Conservation (phyloP, 1,284 basidiomycete species). For the Gomphus bonarii region DNA sequence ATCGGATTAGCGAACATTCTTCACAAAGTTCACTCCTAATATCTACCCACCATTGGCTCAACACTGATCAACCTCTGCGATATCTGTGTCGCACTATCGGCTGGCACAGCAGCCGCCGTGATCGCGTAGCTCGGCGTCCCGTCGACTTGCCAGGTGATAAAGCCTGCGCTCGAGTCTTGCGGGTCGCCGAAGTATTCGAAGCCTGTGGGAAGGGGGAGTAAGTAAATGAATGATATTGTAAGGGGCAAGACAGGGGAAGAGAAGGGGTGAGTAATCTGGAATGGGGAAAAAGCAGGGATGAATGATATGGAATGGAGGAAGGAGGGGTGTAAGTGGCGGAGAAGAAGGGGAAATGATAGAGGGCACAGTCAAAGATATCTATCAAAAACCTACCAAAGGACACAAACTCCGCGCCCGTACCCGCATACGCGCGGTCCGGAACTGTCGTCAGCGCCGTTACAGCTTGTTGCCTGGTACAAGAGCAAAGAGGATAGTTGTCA, state of each 20-base stretch:
- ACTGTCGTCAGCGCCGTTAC: conserved; percentile 40
- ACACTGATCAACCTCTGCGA: conserved; percentile 39
- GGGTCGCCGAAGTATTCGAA: conserved; percentile 64
- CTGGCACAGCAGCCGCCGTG: conserved; percentile 41
- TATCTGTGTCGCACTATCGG: conserved; percentile 45
- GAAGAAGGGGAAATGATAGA: too few relatives aligned
- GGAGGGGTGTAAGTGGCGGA: too few relatives aligned
- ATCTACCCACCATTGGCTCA: conserved; percentile 43
- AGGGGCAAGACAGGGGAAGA: too few relatives aligned
- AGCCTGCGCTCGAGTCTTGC: conserved; percentile 40
- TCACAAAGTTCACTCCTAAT: too few relatives aligned
- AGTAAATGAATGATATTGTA: neutral
- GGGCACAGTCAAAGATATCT: too few relatives aligned
- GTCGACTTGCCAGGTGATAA: conserved; percentile 55
- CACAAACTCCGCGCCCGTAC: conserved; percentile 34
- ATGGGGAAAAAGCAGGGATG: too few relatives aligned
- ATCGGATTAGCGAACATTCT: too few relatives aligned
- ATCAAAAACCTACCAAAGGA: conserved; percentile 29
- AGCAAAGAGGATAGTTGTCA: neutral
- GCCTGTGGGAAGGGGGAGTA: conserved; percentile 25
- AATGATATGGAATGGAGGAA: too few relatives aligned
- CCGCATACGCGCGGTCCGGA: conserved; percentile 46
- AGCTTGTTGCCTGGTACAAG: conserved; percentile 42
- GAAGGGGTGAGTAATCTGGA: too few relatives aligned
- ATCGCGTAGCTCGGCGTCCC: conserved; percentile 42